phyloP scores from a whole-genome alignment of 495 filamentous ascomycete genomes.

The Cryomyces minteri region DNA sequence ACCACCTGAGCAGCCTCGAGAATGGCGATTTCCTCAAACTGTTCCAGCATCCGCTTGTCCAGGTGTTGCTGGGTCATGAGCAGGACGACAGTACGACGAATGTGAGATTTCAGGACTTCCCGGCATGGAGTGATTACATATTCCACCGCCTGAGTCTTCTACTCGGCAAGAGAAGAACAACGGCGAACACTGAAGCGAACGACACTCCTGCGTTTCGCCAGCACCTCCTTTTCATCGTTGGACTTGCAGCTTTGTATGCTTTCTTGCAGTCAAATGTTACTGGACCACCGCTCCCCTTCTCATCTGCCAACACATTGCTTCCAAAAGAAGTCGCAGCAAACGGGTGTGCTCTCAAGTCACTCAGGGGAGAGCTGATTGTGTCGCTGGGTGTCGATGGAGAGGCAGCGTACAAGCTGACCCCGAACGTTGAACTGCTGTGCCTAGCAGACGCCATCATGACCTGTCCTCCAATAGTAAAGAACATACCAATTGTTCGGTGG shows the following conservation, averaged over 20 bases:
- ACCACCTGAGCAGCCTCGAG: slow-evolving; percentile 10
- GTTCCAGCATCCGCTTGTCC: slow-evolving; percentile 11
- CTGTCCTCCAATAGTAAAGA: slow-evolving; percentile 24
- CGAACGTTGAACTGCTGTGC: slow-evolving; percentile 62
- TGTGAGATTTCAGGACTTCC: slow-evolving; percentile 8
- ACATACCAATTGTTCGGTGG: slow-evolving; percentile 19
- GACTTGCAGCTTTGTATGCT: slow-evolving; percentile 52
- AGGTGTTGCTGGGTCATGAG: slow-evolving; percentile 14
- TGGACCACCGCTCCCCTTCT: slow-evolving; percentile 54
- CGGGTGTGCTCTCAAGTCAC: slow-evolving; percentile 10
- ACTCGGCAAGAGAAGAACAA: slow-evolving; percentile 6
- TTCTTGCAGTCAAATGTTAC: slow-evolving; percentile 89
- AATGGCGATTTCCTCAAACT: slow-evolving; percentile 9
- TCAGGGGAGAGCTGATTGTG: slow-evolving; percentile 34
- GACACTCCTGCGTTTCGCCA: slow-evolving; percentile 15
- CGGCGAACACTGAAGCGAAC: not conserved
- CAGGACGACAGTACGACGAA: slow-evolving; percentile 6
- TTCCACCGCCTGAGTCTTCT: slow-evolving; percentile 18
- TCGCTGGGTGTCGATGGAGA: slow-evolving; percentile 70
- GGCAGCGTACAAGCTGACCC: slow-evolving; percentile 66
- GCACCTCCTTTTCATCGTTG: slow-evolving; percentile 34
- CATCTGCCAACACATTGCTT: slow-evolving; percentile 33
- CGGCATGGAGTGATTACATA: slow-evolving; percentile 19
- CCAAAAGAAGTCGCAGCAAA: slow-evolving; percentile 17
- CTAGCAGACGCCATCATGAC: slow-evolving; percentile 54